A percentile compares a stretch with the other conserved stretches of the same genome.
Conservation (phyloP, 169 alveolate genomes). For the Theileria orientalis region DNA sequence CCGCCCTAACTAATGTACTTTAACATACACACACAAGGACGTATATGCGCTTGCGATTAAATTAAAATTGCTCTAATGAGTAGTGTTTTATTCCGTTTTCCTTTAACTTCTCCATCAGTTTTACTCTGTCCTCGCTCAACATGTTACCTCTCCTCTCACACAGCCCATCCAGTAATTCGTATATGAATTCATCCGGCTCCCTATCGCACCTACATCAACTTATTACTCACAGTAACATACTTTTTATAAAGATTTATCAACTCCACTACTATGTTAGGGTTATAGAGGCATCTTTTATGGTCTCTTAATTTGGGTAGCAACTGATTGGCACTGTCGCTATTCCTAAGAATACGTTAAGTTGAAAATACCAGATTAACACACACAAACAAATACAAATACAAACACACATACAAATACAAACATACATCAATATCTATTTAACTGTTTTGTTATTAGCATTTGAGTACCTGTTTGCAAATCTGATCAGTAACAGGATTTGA, state of each 20-base stretch:
- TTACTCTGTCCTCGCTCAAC: not conserved
- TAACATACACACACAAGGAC: not conserved
- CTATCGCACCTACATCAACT: not conserved
- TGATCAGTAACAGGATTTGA: not conserved
- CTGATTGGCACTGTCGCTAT: not conserved
- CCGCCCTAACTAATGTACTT: not conserved
- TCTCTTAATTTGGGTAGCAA: not conserved
- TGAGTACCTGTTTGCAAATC: not conserved
- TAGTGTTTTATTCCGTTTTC: constrained; percentile 15
- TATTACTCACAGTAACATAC: not conserved
- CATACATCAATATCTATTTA: too few species aligned
- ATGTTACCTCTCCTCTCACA: not conserved
- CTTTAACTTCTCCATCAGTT: not conserved
- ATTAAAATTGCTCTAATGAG: not conserved
- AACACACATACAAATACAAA: too few species aligned
- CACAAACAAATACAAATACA: too few species aligned
- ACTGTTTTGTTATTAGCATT: not conserved
- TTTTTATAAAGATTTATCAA: constrained; percentile 18
- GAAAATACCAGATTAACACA: too few species aligned
- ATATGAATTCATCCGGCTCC: constrained; percentile 4
- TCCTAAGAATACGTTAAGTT: constrained; percentile 11
- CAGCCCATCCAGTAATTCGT: constrained; percentile 9
- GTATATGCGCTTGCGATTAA: not conserved
- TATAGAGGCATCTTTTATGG: not conserved
- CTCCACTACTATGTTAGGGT: constrained; percentile 8